phyloP scores from a whole-genome alignment of 2,329 filamentous ascomycete species.

The Colletotrichum sp. region DNA sequence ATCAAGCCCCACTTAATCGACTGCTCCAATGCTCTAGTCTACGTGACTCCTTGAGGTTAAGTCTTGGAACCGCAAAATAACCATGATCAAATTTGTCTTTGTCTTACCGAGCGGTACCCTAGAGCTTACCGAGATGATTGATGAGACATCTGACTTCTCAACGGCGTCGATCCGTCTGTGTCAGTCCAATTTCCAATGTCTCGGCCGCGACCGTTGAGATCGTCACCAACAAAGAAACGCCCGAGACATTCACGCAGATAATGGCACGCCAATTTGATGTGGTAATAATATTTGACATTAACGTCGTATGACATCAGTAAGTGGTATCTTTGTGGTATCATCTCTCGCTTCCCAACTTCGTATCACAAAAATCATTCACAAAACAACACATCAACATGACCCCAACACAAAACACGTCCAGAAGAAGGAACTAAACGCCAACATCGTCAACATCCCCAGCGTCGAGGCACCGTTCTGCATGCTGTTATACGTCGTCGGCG shows the following conservation, averaged over 20 bases:
- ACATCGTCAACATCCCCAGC: neutral
- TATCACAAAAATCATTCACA: neutral
- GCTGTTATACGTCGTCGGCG: neutral
- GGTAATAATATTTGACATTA: constrained; percentile 10
- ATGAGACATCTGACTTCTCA: neutral
- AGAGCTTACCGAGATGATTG: neutral
- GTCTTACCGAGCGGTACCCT: neutral
- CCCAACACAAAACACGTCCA: neutral
- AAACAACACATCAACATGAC: neutral
- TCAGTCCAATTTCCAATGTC: neutral
- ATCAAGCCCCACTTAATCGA: no score
- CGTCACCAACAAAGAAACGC: neutral
- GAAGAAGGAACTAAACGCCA: neutral
- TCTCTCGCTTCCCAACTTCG: neutral
- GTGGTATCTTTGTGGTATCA: constrained; percentile 14
- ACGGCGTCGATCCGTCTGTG: neutral
- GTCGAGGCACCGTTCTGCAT: neutral
- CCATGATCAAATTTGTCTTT: neutral
- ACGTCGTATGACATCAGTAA: constrained; percentile 5
- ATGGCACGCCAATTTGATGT: neutral
- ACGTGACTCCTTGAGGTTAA: neutral
- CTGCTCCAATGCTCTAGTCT: no score
- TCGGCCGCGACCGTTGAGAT: neutral
- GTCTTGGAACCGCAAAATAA: neutral
- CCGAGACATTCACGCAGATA: neutral